Evolutionary conservation across 2,329 filamentous ascomycete genomes (phyloP), one percentile per base, ranked within the genome.

Genomic region (Epichloe elymi): DNA sequence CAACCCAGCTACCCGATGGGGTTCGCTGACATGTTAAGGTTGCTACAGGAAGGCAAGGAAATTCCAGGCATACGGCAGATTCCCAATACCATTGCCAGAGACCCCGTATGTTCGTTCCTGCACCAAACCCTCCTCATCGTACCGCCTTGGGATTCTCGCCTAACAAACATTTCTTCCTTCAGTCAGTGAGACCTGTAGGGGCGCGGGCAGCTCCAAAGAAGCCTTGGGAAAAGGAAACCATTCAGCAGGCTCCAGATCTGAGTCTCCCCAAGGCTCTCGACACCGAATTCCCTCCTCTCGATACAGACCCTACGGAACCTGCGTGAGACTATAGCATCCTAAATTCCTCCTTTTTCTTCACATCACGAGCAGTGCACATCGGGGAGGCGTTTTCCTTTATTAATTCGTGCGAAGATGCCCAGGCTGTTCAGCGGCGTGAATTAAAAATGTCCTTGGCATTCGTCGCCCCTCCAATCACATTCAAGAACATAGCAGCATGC

Each of bases 51-150:
- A 30, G 88, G 88, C 49, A 82, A 88, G 59, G 83, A 86, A 0
- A 85, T 96, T 42, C 88, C 89, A 1, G 90, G 90, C 1, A 94
- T 96, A 61, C 82, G 83, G 58, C 80, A 95, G 56, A 91, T 96
- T 49, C 88, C 90, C 4, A 79, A 88, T 57, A 93, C 84, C 0
- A 73, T 95, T 5, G 73, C 90, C 19, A 74, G 81, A 50, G 84
- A 85, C 4, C 78, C 87, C 54, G 83, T 85, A 54, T 77, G 74
- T 61, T 15, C 77, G 74, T 61, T 15, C 7, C 6, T 19, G 19
- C 6, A 8, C 20, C 7, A 5, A 30, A 10, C 3, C 15, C 10
- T 40, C 3, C 6, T 30, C 5, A 14, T 17, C 6, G 17, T 39
- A 14, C 11, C 8, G 8, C 12, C 6, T 20, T 6, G 17, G 11